Evolutionary conservation across 805 yeast species (phyloP), one percentile per base, ranked within the genome.

Genomic region (Peterozyma xylosa): DNA sequence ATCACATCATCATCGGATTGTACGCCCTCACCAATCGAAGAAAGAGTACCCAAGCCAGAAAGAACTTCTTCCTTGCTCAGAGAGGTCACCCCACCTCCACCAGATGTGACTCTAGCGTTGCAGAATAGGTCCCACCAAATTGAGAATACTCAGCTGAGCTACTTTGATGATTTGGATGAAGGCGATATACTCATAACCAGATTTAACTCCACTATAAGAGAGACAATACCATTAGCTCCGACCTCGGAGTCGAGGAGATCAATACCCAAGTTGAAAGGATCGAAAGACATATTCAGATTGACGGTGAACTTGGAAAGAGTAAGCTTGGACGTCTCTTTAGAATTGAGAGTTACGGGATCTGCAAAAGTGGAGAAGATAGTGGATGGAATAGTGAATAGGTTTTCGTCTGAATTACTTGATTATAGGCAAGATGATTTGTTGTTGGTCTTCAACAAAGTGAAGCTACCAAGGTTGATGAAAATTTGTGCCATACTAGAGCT

Each of bases 41-140:
- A 4, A 32, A 37, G 13, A 4, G 2, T 15, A 9, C 9, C 18
- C 18, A 17, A 14, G 21, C 32, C 9, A 9, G 39, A 18, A 21
- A 13, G 15, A 13, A 17, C 14, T 4, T 30, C 39, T 13, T 17
- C 29, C 15, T 13, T 13, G 32, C 37, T 33, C 9, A 33, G 44
- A 30, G 44, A 41, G 13, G 44, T 41, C 9, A 41, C 44, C 7
- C 44, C 44, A 36, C 44, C 44, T 11, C 44, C 44, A 30, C 18
- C 30, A 13, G 30, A 32, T 21, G 27, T 21, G 27, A 21, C 27
- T 5, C 7, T 21, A 5, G 27, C 27, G 7, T 21, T 21, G 27
- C 27, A 21, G 7, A 21, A 21, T 21, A 21, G 27, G 7, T 4
- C 4, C 7, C 4, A 7, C 27, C 27, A 21, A 21, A n/a, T n/a